Evolutionary conservation across 805 yeast genomes (phyloP).

Genomic region (Pichia manshurica): DNA sequence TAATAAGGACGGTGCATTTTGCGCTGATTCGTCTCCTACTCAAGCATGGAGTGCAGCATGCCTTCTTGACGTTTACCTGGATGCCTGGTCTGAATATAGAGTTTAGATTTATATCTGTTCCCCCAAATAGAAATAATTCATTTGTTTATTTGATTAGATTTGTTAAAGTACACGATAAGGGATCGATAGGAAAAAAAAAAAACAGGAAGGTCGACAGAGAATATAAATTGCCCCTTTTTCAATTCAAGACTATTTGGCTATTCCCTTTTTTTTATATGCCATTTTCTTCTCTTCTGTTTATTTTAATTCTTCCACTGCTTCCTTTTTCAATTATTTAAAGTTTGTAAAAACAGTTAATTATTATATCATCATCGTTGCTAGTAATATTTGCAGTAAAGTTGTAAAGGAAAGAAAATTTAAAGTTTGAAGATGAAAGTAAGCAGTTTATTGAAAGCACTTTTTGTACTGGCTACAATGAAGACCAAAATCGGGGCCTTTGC

Average conservation of each 20-base stretch:
- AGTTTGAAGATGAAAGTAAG: background rate
- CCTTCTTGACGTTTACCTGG: slow-evolving; percentile 71
- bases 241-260: no score
- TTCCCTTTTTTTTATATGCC: no score
- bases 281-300: no score
- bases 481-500: background rate
- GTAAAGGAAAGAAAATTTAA: background rate
- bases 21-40: slow-evolving; percentile 86
- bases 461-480: background rate
- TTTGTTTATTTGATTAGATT: background rate
- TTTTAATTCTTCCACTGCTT: no score
- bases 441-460: background rate
- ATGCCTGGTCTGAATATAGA: slow-evolving; percentile 37
- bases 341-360: no score
- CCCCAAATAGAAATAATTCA: background rate
- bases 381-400: background rate
- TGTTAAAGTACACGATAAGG: no score
- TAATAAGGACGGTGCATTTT: slow-evolving; percentile 75
- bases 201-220: no score
- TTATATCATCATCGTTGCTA: background rate
- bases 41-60: slow-evolving; percentile 97
- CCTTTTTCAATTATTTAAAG: no score
- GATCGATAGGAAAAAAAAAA: no score
- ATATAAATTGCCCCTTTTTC: no score
- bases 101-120: no score